phyloP scores from a whole-genome alignment of 805 yeast species.

The Tetrapisispora phaffii region DNA sequence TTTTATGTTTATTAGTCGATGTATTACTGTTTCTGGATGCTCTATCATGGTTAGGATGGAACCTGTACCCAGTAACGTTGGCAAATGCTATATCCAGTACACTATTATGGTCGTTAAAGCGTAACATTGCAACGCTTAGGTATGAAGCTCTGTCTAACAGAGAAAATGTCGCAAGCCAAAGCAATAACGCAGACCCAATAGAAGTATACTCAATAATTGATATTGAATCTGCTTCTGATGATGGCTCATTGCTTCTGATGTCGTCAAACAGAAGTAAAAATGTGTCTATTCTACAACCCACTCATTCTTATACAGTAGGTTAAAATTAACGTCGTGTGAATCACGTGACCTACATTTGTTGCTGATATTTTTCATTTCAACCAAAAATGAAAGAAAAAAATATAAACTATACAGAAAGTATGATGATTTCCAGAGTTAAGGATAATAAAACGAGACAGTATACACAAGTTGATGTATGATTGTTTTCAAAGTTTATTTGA shows the following conservation, averaged over 20 bases:
- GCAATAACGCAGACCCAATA: constrained; percentile 1
- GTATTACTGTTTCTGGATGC: constrained; percentile 67
- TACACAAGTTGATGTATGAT: too few species aligned
- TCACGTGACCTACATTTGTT: neutral
- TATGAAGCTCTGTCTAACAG: constrained; percentile 8
- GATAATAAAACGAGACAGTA: too few species aligned
- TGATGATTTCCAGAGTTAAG: too few species aligned
- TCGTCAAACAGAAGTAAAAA: neutral
- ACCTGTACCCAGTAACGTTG: constrained; percentile 58
- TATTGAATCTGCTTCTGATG: constrained; percentile 1
- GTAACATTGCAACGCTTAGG: constrained; percentile 39
- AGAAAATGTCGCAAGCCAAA: neutral
- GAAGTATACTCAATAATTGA: constrained; percentile 13
- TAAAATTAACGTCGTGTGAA: neutral
- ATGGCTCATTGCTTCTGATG: neutral
- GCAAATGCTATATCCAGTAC: constrained; percentile 55
- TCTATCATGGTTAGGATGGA: constrained; percentile 80
- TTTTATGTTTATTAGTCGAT: constrained; percentile 75
- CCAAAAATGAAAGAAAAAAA: too few species aligned
- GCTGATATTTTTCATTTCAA: too few species aligned
- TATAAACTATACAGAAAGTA: too few species aligned
- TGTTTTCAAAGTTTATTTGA: too few species aligned
- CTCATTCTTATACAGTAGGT: neutral
- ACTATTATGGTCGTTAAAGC: constrained; percentile 58
- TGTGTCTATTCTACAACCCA: neutral